Evolutionary conservation across 1,284 basidiomycete genomes (phyloP).

Genomic region (Boletus smithii): DNA sequence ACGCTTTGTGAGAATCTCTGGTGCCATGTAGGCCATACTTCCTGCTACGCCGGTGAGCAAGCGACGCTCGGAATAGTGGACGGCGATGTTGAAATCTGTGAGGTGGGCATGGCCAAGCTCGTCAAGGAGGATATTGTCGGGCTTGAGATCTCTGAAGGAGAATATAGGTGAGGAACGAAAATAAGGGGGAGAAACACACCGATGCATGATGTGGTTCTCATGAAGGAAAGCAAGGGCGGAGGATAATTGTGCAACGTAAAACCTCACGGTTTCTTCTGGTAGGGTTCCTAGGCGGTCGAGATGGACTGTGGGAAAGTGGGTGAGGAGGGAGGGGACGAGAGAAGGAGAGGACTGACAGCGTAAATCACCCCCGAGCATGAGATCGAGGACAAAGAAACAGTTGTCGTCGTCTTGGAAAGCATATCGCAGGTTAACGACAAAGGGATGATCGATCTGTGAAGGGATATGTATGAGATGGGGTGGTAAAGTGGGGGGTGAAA

Average conservation of each 20-base stretch:
- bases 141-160: conserved; percentile 80
- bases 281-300: conserved; percentile 84
- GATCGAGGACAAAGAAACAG: conserved; percentile 96
- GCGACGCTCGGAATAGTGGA: conserved; percentile 87
- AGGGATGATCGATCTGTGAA: conserved; percentile 88
- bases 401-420: conserved; percentile 99
- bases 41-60: conserved; percentile 93
- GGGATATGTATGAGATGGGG: neutral
- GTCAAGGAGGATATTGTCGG: conserved; percentile 96
- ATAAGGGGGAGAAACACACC: conserved; percentile 50
- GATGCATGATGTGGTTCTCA: conserved; percentile 90
- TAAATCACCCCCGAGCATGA: conserved; percentile 97
- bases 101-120: conserved; percentile 94
- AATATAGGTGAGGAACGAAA: conserved; percentile 14
- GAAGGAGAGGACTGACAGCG: conserved; percentile 63
- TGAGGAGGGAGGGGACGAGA: conserved; percentile 30
- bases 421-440: conserved; percentile 94
- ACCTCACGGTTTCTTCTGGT: conserved; percentile 82
- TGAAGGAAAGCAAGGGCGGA: conserved; percentile 91
- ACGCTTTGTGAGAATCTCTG: conserved; percentile 83
- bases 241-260: conserved; percentile 88
- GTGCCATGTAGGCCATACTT: conserved; percentile 99
- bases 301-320: conserved; percentile 64
- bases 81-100: conserved; percentile 98
- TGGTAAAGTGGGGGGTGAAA: neutral